Conservation (phyloP, 805 yeast species). For the Candida glaebosa region DNA sequence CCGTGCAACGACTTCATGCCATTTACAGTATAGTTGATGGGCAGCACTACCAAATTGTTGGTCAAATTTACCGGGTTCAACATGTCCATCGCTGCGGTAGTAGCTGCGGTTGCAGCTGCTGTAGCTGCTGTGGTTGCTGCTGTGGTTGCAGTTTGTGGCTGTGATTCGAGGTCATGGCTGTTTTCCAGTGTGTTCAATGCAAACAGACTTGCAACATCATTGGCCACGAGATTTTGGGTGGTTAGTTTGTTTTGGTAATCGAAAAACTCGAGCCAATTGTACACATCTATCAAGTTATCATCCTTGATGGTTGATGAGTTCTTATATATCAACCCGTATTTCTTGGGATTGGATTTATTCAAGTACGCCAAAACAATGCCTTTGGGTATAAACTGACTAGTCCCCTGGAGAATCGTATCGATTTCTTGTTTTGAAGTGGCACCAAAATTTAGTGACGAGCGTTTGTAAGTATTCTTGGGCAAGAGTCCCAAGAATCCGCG, state of each 20-base stretch:
- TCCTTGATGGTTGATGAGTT: slow-evolving; percentile 6
- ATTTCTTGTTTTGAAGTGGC: slow-evolving; percentile 15
- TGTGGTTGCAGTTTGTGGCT: slow-evolving; percentile 2
- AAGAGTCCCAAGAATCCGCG: slow-evolving; percentile 34
- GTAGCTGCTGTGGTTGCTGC: neutral
- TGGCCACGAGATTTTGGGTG: slow-evolving; percentile 13
- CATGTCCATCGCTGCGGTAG: slow-evolving; percentile 22
- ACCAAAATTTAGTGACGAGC: slow-evolving; percentile 23
- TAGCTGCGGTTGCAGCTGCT: slow-evolving; percentile 1
- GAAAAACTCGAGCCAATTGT: slow-evolving; percentile 30
- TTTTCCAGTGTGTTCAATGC: slow-evolving; percentile 2
- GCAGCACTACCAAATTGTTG: slow-evolving; percentile 35
- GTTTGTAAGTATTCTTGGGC: slow-evolving; percentile 19
- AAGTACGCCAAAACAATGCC: slow-evolving; percentile 30
- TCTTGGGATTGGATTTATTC: slow-evolving; percentile 23
- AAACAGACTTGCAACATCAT: slow-evolving; percentile 14
- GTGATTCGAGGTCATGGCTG: neutral
- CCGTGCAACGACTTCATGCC: slow-evolving; percentile 22
- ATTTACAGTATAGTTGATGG: slow-evolving; percentile 32
- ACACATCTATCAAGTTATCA: slow-evolving; percentile 18
- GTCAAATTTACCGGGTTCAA: slow-evolving; percentile 34
- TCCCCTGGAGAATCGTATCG: slow-evolving; percentile 12
- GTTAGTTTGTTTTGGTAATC: slow-evolving; percentile 25
- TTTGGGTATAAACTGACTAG: slow-evolving; percentile 11
- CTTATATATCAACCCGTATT: slow-evolving; percentile 28